Evolutionary conservation across 2,329 filamentous ascomycete genomes (phyloP).

Genomic region (Monosporascus sp.): DNA sequence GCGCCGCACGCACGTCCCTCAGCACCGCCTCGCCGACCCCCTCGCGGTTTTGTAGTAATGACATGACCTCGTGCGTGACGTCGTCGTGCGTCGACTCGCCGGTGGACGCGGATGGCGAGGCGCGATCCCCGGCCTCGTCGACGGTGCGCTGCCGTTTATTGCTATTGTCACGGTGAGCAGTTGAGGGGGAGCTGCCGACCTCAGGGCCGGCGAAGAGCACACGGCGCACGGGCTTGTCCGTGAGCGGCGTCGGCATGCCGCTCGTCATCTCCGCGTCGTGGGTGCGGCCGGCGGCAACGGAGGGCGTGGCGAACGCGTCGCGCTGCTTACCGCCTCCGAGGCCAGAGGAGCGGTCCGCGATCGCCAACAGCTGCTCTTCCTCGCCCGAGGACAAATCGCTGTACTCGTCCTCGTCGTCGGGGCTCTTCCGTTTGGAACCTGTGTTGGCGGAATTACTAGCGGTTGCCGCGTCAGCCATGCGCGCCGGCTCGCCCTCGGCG

Average conservation of each 20-base stretch:
- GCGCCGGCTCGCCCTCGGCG: constrained; percentile 7
- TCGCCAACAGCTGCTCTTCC: constrained; percentile 18
- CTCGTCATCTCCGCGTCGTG: constrained; percentile 4
- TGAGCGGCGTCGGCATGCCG: constrained; percentile 23
- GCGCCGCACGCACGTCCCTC: constrained; percentile 33
- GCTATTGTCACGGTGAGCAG: neutral
- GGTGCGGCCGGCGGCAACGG: constrained; percentile 1
- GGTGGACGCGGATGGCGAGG: neutral
- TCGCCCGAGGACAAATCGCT: constrained; percentile 23
- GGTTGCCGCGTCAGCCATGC: neutral
- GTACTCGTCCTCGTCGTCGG: constrained; percentile 16
- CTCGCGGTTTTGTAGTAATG: constrained; percentile 39
- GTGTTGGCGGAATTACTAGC: constrained; percentile 4
- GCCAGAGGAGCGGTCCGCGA: constrained; percentile 12
- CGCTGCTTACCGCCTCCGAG: constrained; percentile 4
- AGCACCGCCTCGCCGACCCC: constrained; percentile 32
- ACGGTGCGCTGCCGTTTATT: constrained; percentile 11
- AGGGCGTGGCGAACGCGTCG: constrained; percentile 14
- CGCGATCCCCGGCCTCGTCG: neutral
- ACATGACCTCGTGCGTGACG: constrained; percentile 43
- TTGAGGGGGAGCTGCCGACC: constrained; percentile 8
- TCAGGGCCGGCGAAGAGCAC: constrained; percentile 21
- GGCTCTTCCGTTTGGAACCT: constrained; percentile 21
- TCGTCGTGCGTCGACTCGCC: constrained; percentile 16
- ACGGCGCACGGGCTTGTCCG: constrained; percentile 20